Conservation (phyloP, 257 asterid species). For the Solanum phureja region DNA sequence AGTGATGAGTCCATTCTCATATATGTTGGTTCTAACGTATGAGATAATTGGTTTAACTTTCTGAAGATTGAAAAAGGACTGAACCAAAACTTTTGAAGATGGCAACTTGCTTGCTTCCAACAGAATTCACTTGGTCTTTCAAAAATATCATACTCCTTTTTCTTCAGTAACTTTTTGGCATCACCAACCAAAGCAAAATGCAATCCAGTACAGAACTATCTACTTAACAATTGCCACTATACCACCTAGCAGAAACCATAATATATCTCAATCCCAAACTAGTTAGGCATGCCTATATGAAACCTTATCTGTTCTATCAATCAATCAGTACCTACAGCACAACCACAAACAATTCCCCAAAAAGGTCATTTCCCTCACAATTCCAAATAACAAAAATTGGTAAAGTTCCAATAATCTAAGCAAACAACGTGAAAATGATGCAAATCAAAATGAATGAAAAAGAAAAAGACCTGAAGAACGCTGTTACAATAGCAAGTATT, state of each 20-base stretch:
- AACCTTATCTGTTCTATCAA: neutral
- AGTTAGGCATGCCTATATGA: neutral
- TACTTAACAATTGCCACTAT: neutral
- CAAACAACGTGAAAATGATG: neutral
- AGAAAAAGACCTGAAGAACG: conserved; percentile 22
- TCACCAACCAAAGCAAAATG: neutral
- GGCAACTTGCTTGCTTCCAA: neutral
- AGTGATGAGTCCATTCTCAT: neutral
- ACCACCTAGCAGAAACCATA: neutral
- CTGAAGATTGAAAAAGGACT: neutral
- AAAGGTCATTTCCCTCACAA: neutral
- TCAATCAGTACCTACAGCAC: neutral
- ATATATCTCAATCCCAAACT: neutral
- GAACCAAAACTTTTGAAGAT: neutral
- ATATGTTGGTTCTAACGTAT: neutral
- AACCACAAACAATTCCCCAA: neutral
- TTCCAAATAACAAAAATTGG: neutral
- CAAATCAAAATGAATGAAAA: neutral
- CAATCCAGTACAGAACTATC: neutral
- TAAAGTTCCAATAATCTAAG: neutral
- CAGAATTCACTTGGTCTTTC: neutral
- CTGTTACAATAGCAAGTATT: conserved; percentile 38
- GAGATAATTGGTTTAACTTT: neutral
- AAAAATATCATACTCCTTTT: neutral
- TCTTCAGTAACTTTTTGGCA: neutral